A percentile compares a stretch with the other conserved stretches of the same genome.
These are phyloP conservation scores for Sanghuangporus sanghuang DNA, from an alignment of 1,284 basidiomycete species.

Conservation along the genomic window DNA sequence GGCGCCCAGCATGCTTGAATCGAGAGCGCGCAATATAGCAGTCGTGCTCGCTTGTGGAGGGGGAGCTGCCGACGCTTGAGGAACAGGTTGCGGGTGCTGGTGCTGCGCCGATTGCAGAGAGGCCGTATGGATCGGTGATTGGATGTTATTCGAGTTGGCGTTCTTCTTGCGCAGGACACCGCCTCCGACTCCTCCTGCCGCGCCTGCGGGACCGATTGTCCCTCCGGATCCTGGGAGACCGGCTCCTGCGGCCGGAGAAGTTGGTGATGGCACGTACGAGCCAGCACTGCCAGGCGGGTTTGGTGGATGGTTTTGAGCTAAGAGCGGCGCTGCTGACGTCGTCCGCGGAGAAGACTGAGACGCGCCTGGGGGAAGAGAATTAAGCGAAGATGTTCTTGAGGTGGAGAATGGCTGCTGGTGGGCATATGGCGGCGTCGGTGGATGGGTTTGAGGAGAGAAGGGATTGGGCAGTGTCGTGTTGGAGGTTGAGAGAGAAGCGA, in stretches of 20 bases:
- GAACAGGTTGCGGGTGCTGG: neutral
- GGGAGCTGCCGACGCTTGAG: neutral
- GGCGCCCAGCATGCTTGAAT: constrained; percentile 12
- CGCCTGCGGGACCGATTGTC: neutral
- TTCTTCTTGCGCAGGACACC: constrained; percentile 6
- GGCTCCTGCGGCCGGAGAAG: neutral
- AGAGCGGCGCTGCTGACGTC: neutral
- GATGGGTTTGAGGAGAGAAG: neutral
- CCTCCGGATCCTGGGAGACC: neutral
- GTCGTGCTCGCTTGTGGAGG: constrained; percentile 5
- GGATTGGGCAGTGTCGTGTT: neutral
- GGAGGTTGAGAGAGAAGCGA: neutral
- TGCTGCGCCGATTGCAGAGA: neutral
- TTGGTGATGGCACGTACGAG: neutral
- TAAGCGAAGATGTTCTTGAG: constrained; percentile 10
- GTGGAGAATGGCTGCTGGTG: constrained; percentile 2
- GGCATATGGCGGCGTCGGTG: neutral
- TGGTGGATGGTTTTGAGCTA: neutral
- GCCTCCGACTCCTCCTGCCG: neutral
- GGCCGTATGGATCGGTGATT: neutral
- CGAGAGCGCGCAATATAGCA: constrained; percentile 19
- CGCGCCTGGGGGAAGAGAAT: constrained; percentile 11
- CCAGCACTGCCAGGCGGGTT: neutral
- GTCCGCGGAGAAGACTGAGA: neutral
- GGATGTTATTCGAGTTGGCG: neutral